Evolutionary conservation across 306 rosid species (phyloP), one percentile per base, ranked within the genome.

Genomic region (Medicago arabica): DNA sequence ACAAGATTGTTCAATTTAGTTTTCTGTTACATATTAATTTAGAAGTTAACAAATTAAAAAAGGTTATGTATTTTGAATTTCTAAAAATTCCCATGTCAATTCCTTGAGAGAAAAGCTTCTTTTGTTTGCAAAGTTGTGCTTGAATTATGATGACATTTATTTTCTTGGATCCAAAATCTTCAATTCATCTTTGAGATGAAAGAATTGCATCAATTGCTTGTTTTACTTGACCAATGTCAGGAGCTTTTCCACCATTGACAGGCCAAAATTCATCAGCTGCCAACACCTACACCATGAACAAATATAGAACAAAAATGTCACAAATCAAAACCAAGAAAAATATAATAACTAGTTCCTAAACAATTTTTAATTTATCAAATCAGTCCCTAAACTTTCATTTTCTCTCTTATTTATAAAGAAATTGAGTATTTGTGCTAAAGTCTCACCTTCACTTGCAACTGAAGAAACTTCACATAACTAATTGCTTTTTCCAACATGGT

Each of bases 241-340:
- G 96, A 46, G 97, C 87, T 77, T 87, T 93, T 66, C 91, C 94
- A 18, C 98, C 96, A 86, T 93, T 90, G 16, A 73, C 87, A 0
- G 97, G 96, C 98, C 98, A 93, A 82, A 93, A 84, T 54, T 93
- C 97, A 85, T 93, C 98, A 0, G 97, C 87, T 8, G 97, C 94
- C 88, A 93, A 78, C 25, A 93, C 93, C 98, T 93, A 55, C 59
- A 21, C 38, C 53, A 64, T 64, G 3, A 82, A 54, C 58, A 66
- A 53, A 28, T 28, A 28, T 28, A 28, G 31, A 58, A 58, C 39
- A 58, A 59, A 25, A 13, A 59, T 59, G 65, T 59, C 39, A 12
- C 38, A 58, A 58, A 14, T 57, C 8, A 58, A 11, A 58, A 58
- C 4, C 16, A 58, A n/a, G 1, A 25, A 25, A 25, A 25, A 25